Base-by-base conservation (phyloP, 2,329 filamentous ascomycete species). In the Allantophomopsis lycopodina region DNA sequence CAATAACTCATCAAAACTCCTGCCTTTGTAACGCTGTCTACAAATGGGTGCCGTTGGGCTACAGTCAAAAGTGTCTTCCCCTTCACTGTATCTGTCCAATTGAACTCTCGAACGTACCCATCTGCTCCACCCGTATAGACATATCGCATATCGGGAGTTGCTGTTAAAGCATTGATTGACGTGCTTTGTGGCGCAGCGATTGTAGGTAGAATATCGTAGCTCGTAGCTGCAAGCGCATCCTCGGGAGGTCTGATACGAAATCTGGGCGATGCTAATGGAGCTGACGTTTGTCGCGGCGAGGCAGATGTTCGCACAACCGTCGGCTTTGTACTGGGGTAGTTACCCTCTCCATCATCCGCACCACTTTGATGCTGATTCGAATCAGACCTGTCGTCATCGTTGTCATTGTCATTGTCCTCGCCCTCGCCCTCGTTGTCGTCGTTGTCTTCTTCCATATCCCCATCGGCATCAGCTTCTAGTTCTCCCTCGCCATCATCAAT, bases 151-250 rank as follows among this genome's bases (percentile, higher is more conserved):
- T 98, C 91, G 2, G 87, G 88, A 0, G 91, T 98, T 23, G 91
- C 80, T 17, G 87, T 79, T 42, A 98, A 74, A 8, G 87, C 81
- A 55, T 98, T 98, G 60, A 98, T 85, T 39, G 87, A 95, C 3
- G 91, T 98, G 45, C 86, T 83, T 58, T 95, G 88, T 1, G 91
- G 91, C 3, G 91, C 91, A 2, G 91, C 91, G 63, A 96, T 96
- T 16, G 91, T 96, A 2, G 91, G 91, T 1, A 94, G 82, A 44
- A 98, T 94, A 56, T 98, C 91, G 64, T 96, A 98, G 2, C 82
- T 74, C 32, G 70, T 65, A 12, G 91, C 89, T 2, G 71, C 79
- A 37, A 94, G 64, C n/a, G 78, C 83, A 54, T 94, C 87, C 10
- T 79, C 69, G 1, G 83, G 76, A n/a, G 87, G 69, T 37, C 64